These are phyloP conservation scores for Castanea crenata DNA, from an alignment of 306 rosid genomes.

Conservation along the genomic window DNA sequence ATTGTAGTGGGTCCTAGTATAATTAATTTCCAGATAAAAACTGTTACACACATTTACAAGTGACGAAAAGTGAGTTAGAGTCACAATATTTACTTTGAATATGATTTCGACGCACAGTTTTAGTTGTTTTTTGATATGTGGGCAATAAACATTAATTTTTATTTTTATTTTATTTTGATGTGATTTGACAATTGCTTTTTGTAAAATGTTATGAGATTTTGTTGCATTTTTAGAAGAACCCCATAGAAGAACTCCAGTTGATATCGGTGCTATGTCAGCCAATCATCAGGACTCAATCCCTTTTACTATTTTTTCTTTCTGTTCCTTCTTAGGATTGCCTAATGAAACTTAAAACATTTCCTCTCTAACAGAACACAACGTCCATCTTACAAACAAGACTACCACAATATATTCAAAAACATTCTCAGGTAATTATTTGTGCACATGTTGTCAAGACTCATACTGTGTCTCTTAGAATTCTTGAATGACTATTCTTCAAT, in stretches of 20 bases:
- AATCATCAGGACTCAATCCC: constrained; percentile 38
- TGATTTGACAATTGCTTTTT: no score
- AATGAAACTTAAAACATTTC: constrained; percentile 1
- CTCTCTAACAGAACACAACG: not conserved
- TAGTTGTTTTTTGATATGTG: no score
- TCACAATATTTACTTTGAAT: no score
- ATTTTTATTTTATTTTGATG: no score
- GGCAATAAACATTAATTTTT: no score
- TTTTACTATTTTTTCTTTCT: constrained; percentile 16
- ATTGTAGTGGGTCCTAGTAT: no score
- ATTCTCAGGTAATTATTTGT: constrained; percentile 23
- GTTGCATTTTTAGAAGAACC: no score
- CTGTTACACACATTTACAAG: no score
- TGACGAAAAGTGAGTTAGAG: no score
- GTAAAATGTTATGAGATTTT: no score
- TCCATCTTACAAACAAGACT: not conserved
- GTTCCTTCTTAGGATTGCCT: constrained; percentile 22
- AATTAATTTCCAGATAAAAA: no score
- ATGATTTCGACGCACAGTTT: accelerated
- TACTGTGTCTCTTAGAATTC: not conserved
- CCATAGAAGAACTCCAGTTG: no score
- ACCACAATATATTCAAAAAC: constrained; percentile 2
- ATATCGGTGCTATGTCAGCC: constrained; percentile 21
- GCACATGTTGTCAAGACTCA: not conserved
- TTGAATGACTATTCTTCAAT: not conserved